phyloP scores from a whole-genome alignment of 768 basidiomycete genomes.

The Termitomyces sp. region DNA sequence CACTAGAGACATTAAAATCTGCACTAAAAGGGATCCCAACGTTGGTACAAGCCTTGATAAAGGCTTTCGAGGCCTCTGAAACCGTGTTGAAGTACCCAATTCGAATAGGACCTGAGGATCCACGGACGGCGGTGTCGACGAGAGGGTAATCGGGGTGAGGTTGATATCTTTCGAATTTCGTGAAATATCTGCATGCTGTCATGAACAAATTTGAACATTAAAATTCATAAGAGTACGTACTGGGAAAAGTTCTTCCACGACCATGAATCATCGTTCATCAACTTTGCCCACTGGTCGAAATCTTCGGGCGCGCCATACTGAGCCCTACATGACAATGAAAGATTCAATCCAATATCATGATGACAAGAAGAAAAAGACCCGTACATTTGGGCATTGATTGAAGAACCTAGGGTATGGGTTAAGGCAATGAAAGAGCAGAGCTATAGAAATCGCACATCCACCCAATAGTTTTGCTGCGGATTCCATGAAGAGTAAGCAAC shows the following conservation, averaged over 20 bases:
- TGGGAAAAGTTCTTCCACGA: slow-evolving; percentile 50
- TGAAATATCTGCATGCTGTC: slow-evolving; percentile 48
- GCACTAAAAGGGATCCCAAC: slow-evolving; percentile 56
- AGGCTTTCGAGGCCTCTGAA: slow-evolving; percentile 43
- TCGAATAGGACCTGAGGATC: slow-evolving; percentile 52
- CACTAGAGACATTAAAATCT: slow-evolving; percentile 59
- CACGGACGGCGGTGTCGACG: slow-evolving; percentile 47
- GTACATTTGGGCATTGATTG: slow-evolving; percentile 61
- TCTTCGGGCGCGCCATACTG: slow-evolving; percentile 70
- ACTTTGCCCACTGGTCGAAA: slow-evolving; percentile 63
- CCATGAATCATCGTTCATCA: slow-evolving; percentile 58
- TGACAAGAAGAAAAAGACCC: neutral
- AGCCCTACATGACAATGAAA: slow-evolving; percentile 31
- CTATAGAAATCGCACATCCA: slow-evolving; percentile 48
- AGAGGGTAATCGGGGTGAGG: slow-evolving; percentile 47
- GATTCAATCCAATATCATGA: neutral
- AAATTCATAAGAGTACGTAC: slow-evolving; percentile 24
- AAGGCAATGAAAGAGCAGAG: neutral
- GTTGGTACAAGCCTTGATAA: slow-evolving; percentile 50
- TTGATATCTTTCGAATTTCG: slow-evolving; percentile 60
- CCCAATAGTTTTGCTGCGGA: slow-evolving; percentile 57
- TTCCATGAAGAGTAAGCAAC: neutral
- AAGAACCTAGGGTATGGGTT: slow-evolving; percentile 40
- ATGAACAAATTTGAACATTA: neutral
- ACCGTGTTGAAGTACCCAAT: slow-evolving; percentile 54